Percentiles rank a stretch among this genome's conserved stretches.
Evolutionary conservation across 164 flowering plant genomes (phyloP).

Genomic region (Tetracentron sinense): DNA sequence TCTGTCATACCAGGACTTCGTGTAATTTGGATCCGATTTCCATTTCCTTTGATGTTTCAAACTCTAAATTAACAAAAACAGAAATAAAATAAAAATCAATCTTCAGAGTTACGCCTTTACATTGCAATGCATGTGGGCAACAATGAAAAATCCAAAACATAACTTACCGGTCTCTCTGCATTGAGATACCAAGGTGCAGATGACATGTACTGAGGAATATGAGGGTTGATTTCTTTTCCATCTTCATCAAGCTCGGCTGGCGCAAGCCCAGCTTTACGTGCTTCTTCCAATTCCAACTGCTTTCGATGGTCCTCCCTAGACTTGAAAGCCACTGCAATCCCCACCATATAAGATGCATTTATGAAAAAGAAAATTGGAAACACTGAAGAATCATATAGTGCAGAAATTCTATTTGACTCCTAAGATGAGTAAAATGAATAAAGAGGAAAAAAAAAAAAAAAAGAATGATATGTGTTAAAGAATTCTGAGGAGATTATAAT

Average conservation of each 20-base stretch:
- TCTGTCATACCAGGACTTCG: conserved; percentile 63
- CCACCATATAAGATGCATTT: neutral
- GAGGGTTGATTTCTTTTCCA: conserved; percentile 74
- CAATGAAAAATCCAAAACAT: neutral
- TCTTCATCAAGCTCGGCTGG: conserved; percentile 77
- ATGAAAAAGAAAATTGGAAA: no score
- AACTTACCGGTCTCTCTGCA: conserved; percentile 54
- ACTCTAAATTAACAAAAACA: conserved; percentile 25
- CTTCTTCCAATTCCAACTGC: conserved; percentile 68
- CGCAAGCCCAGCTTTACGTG: conserved; percentile 71
- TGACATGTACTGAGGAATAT: conserved; percentile 78
- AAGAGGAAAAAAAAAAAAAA: no score
- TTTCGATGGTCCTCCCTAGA: conserved; percentile 75
- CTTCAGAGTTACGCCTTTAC: neutral
- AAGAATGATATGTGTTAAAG: no score
- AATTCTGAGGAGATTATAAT: no score
- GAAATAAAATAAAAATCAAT: neutral
- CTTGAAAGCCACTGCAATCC: conserved; percentile 57
- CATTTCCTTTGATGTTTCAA: conserved; percentile 77
- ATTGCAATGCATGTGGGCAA: neutral
- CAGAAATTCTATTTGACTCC: no score
- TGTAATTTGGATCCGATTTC: conserved; percentile 62
- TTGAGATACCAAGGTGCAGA: conserved; percentile 74
- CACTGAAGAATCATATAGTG: no score
- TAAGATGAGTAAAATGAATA: no score